Conservation (phyloP, 2,329 filamentous ascomycete species). For the Triangularia verruculosa region DNA sequence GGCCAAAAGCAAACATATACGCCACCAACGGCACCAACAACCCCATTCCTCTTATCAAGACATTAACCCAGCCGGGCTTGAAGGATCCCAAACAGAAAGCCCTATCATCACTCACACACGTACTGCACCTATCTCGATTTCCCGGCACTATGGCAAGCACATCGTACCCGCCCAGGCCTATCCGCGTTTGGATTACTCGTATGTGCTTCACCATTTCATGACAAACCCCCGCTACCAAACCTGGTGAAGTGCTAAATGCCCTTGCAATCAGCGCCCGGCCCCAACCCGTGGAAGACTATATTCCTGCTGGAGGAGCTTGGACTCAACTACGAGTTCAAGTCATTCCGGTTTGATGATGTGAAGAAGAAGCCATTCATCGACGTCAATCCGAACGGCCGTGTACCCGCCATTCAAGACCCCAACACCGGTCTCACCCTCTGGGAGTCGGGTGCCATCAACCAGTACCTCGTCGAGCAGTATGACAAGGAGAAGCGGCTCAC, state of each 20-base stretch:
- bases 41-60: no score
- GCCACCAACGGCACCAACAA: no score
- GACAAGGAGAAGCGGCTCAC: conserved; percentile 26
- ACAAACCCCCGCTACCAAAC: background rate
- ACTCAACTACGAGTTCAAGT: conserved; percentile 33
- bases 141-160: conserved; percentile 2
- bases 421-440: conserved; percentile 35
- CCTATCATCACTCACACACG: background rate
- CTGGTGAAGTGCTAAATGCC: background rate
- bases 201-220: background rate
- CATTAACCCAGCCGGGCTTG: no score
- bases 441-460: conserved; percentile 26
- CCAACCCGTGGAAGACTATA: background rate
- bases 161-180: conserved; percentile 9
- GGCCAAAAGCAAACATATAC: no score
- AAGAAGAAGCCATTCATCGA: conserved; percentile 29
- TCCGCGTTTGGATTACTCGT: conserved; percentile 16
- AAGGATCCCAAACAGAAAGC: no score
- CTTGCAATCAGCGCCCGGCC: background rate
- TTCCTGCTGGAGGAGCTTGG: conserved; percentile 38
- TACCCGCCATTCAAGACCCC: conserved; percentile 36
- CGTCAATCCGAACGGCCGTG: conserved; percentile 37
- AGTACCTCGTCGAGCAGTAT: conserved; percentile 30
- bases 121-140: background rate
- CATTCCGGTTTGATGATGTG: conserved; percentile 25